Evolutionary conservation across 139 green algal species (phyloP).

Genomic region (Yamagishiella unicocca): DNA sequence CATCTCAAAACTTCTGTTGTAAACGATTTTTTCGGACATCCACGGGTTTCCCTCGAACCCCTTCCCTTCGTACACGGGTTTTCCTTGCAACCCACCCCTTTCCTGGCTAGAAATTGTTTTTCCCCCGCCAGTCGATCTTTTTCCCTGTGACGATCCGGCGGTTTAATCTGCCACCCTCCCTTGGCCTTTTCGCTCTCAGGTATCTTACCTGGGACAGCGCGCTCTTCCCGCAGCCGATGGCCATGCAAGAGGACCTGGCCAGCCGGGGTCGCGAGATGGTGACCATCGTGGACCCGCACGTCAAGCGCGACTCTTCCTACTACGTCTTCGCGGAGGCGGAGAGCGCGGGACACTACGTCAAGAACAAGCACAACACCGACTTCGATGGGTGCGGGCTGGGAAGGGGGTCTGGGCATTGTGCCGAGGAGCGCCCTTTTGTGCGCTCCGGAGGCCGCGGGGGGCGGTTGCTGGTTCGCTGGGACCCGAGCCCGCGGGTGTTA

Average conservation of each 20-base stretch:
- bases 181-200: slow-evolving; percentile 50
- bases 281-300: slow-evolving; percentile 98
- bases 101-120: too few relatives aligned
- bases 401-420: too few relatives aligned
- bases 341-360: slow-evolving; percentile 87
- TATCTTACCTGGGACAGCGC: slow-evolving; percentile 98
- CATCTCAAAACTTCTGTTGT: too few relatives aligned
- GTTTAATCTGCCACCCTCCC: too few relatives aligned
- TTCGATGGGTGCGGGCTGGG: slow-evolving; percentile 87
- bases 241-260: slow-evolving; percentile 53
- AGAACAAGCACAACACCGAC: slow-evolving; percentile 83
- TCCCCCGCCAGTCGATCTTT: too few relatives aligned
- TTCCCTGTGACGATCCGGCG: too few relatives aligned
- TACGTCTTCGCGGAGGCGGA: slow-evolving; percentile 90
- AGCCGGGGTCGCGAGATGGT: slow-evolving; percentile 90
- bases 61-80: too few relatives aligned
- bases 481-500: background rate
- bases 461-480: background rate
- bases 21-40: too few relatives aligned
- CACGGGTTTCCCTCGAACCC: too few relatives aligned
- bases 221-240: slow-evolving; percentile 83
- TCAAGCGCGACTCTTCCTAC: slow-evolving; percentile 94
- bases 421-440: too few relatives aligned
- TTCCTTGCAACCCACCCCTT: too few relatives aligned
- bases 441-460: background rate